Percentiles rank a stretch among this genome's conserved stretches.
phyloP scores from a whole-genome alignment of 139 green algal genomes.

The Pleodorina starrii region DNA sequence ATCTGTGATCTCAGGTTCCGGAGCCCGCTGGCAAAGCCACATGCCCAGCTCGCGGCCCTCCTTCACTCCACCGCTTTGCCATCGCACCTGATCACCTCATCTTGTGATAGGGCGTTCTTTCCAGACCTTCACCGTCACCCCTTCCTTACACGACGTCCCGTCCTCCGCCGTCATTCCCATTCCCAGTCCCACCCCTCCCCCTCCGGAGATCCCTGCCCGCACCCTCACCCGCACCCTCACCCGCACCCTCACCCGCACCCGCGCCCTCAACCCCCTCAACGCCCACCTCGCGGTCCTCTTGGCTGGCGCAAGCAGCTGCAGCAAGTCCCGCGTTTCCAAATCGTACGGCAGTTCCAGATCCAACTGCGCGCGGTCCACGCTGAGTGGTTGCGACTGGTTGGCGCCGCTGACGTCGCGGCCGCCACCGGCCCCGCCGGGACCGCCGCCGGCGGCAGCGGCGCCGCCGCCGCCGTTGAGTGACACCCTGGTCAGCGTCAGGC shows the following conservation, averaged over 20 bases:
- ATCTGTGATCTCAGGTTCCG: too few species aligned
- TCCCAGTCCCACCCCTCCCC: not conserved
- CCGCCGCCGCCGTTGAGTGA: not conserved
- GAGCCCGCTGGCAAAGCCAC: too few species aligned
- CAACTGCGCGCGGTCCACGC: conserved; percentile 7
- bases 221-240: not conserved
- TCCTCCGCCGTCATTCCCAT: not conserved
- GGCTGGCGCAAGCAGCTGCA: conserved; percentile 34
- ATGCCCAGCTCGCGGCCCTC: too few species aligned
- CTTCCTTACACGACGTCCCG: not conserved
- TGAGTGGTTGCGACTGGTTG: not conserved
- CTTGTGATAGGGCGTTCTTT: not conserved
- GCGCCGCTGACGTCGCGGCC: not conserved
- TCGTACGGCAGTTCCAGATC: conserved; percentile 37
- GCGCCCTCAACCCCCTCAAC: not conserved
- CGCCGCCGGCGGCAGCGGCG: not conserved
- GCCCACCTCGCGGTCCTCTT: conserved; percentile 25
- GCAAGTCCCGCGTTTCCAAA: conserved; percentile 26
- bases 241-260: not conserved
- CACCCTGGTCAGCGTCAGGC: not conserved
- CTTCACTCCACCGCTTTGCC: too few species aligned
- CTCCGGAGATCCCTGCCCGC: not conserved
- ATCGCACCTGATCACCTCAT: not conserved
- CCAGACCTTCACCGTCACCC: not conserved
- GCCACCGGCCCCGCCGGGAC: not conserved